Base-by-base conservation (phyloP, 768 basidiomycete genomes). In the Pleurotus cornucopiae region DNA sequence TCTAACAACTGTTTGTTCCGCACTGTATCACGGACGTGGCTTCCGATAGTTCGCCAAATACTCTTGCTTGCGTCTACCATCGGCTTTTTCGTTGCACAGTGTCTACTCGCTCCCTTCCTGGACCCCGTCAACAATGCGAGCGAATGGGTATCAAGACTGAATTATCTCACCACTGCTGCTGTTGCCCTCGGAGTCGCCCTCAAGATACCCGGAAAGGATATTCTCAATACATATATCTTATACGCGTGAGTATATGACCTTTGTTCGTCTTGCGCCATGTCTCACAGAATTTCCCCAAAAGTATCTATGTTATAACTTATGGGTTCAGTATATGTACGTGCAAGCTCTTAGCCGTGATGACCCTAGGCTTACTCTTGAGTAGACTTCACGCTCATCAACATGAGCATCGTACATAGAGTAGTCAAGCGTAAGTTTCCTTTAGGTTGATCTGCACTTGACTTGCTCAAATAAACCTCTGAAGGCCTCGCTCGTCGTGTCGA, bases 1-100 rank as follows among this genome's bases (percentile, higher is more conserved):
- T 76, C 82, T 16, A 73, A 88, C 64, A 92, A 90, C 66, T 92
- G 90, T 65, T 65, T 86, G 4, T 88, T 92, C 64, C 84, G 86
- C 46, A 69, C 74, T 25, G 67, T 76, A 34, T 69, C 79, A 20
- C 73, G 80, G n/a, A 70, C 73, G 3, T 69, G 67, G n/a, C 73
- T 89, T 45, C 68, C 76, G 6, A 67, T 89, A 40, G 71, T 80
- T 46, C 82, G 88, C 1, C 87, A 91, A 64, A 72, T 79, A 18
- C 64, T 86, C 14, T 75, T 92, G 12, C 68, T 89, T 14, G 61
- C 75, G 5, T 76, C 82, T 34, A 83, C 83, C 54, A 61, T 81
- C 12, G 69, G 73, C 11, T 89, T 87, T 64, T 87, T 89, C 64
- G 57, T 78, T 23, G 63, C 80, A 3, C 88, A 90, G 62, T 85